Percentiles rank a stretch among this genome's conserved stretches.
Evolutionary conservation across 257 asterid genomes (phyloP).

Genomic region (Solanum rostratum): DNA sequence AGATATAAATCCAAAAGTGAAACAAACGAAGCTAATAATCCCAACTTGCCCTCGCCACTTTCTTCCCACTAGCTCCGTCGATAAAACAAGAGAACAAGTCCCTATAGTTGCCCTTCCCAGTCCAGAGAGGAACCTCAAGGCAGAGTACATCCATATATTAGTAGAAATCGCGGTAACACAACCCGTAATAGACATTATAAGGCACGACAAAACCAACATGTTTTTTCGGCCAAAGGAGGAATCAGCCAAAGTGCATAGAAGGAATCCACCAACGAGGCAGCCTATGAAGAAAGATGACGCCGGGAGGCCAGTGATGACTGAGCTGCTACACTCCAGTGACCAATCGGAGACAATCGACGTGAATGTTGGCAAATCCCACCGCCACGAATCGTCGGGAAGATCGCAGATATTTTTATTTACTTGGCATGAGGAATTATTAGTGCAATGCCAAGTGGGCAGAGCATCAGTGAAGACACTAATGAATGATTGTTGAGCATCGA

Average conservation of each 20-base stretch:
- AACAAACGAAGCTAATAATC: conserved; percentile 36
- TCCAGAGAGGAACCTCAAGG: conserved; percentile 35
- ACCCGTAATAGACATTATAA: conserved; percentile 46
- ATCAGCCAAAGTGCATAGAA: conserved; percentile 53
- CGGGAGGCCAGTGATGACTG: conserved; percentile 47
- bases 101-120: conserved; percentile 42
- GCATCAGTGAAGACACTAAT: conserved; percentile 54
- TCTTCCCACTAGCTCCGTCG: conserved; percentile 57
- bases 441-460: conserved; percentile 42
- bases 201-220: conserved; percentile 20
- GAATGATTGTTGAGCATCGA: conserved; percentile 68
- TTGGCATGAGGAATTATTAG: background rate
- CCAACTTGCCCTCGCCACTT: conserved; percentile 51
- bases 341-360: conserved; percentile 54
- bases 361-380: conserved; percentile 30
- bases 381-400: conserved; percentile 28
- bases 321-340: conserved; percentile 52
- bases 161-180: conserved; percentile 30
- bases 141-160: conserved; percentile 32
- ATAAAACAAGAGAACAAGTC: conserved; percentile 43
- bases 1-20: conserved; percentile 59
- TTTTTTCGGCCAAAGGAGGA: conserved; percentile 58
- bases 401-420: conserved; percentile 11
- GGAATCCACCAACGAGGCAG: conserved; percentile 49
- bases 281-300: conserved; percentile 55